Percentiles rank a stretch among this genome's conserved stretches.
phyloP scores from a whole-genome alignment of 495 filamentous ascomycete species.

The Xylaria scruposa region DNA sequence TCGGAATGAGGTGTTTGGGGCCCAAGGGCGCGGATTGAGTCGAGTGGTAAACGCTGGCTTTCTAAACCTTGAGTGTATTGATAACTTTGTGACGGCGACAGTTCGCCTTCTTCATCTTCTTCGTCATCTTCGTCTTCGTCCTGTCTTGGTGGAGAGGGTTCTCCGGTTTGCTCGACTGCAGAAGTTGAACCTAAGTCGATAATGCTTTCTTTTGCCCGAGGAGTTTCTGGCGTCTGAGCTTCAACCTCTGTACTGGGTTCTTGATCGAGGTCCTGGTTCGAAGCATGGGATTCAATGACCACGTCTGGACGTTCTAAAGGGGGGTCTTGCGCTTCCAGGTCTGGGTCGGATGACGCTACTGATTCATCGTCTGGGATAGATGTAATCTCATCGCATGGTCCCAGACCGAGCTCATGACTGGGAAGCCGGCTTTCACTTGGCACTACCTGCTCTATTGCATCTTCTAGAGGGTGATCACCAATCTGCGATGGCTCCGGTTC shows the following conservation, averaged over 20 bases:
- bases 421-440: neutral
- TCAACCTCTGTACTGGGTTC: slow-evolving; percentile 21
- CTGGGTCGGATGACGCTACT: neutral
- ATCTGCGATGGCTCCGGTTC: slow-evolving; percentile 15
- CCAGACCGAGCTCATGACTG: neutral
- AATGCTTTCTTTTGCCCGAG: neutral
- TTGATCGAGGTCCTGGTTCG: slow-evolving; percentile 13
- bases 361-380: neutral
- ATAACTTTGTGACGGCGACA: slow-evolving; percentile 34
- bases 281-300: neutral
- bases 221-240: neutral
- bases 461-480: neutral
- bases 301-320: neutral
- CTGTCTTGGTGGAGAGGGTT: slow-evolving; percentile 21
- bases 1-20: slow-evolving; percentile 55
- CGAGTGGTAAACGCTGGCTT: slow-evolving; percentile 57
- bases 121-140: slow-evolving; percentile 15
- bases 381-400: neutral
- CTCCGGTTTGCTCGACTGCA: slow-evolving; percentile 20
- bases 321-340: neutral
- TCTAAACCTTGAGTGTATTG: slow-evolving; percentile 52
- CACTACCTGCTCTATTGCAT: neutral
- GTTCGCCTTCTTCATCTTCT: slow-evolving; percentile 11
- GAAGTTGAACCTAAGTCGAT: slow-evolving; percentile 15
- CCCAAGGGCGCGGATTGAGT: slow-evolving; percentile 50